Percentiles rank a stretch among this genome's conserved stretches.
Conservation (phyloP, 108 stramenopile genomes). For the Cyclotella cryptica region DNA sequence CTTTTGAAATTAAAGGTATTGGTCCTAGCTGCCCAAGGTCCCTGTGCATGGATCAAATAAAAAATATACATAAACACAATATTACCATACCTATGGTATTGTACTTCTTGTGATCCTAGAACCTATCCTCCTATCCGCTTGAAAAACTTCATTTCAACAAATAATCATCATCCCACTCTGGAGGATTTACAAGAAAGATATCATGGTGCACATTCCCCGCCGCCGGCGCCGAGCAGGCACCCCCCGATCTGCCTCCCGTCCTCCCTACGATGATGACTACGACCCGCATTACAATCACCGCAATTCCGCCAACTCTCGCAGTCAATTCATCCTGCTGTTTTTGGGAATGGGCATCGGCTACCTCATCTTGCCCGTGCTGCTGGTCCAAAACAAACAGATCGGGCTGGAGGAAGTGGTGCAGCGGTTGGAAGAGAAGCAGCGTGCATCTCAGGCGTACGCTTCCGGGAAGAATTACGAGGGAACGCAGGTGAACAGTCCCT, state of each 20-base stretch:
- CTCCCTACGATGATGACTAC: constrained; percentile 17
- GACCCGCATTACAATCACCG: constrained; percentile 5
- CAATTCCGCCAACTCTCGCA: not conserved
- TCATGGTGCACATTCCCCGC: constrained; percentile 27
- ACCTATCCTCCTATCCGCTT: too few relatives aligned
- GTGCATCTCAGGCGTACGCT: not conserved
- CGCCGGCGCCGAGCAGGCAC: constrained; percentile 24
- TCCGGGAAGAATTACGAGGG: not conserved
- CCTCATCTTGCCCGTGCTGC: constrained; percentile 39
- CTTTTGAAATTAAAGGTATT: too few relatives aligned
- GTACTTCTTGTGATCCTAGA: too few relatives aligned
- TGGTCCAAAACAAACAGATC: constrained; percentile 21
- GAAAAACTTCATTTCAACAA: too few relatives aligned
- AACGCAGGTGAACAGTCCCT: constrained; percentile 22
- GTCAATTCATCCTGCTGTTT: constrained; percentile 31
- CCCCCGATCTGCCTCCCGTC: constrained; percentile 9
- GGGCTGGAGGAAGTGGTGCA: constrained; percentile 48
- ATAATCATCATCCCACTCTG: too few relatives aligned
- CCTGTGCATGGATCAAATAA: too few relatives aligned
- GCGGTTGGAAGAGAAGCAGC: constrained; percentile 33
- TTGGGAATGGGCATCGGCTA: constrained; percentile 52
- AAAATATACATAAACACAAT: too few relatives aligned
- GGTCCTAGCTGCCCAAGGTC: too few relatives aligned
- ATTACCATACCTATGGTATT: too few relatives aligned
- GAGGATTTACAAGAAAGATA: not conserved